phyloP scores from a whole-genome alignment of 306 rosid species.

The Crataegus laevigata region DNA sequence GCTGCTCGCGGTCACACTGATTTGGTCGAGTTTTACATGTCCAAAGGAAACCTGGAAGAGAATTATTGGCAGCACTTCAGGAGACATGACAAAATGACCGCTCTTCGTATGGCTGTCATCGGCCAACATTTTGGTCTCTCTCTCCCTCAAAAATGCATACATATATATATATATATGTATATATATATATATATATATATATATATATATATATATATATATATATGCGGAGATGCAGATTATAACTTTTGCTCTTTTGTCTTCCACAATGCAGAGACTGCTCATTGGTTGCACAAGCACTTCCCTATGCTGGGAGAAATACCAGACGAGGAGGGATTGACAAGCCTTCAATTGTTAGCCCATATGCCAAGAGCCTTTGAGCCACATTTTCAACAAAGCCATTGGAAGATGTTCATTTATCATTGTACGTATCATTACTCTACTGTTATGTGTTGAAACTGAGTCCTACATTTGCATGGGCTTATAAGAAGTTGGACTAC shows the following conservation, averaged over 20 bases:
- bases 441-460: no score
- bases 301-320: not conserved
- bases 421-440: not conserved
- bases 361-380: slow-evolving; percentile 11
- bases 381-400: not conserved
- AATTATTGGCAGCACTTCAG: not conserved
- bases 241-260: not conserved
- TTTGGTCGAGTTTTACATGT: not conserved
- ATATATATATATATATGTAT: no score
- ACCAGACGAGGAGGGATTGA: not conserved
- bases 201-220: no score
- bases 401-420: not conserved
- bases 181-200: no score
- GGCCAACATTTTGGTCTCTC: no score
- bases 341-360: slow-evolving; percentile 16
- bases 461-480: no score
- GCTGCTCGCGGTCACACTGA: not conserved
- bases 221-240: no score
- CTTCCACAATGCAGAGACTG: not conserved
- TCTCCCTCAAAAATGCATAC: no score
- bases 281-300: not conserved
- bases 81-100: not conserved
- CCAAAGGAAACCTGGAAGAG: no score
- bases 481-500: no score
- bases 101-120: no score